phyloP scores from a whole-genome alignment of 2,329 filamentous ascomycete species.

The Gnomoniopsis sp. region DNA sequence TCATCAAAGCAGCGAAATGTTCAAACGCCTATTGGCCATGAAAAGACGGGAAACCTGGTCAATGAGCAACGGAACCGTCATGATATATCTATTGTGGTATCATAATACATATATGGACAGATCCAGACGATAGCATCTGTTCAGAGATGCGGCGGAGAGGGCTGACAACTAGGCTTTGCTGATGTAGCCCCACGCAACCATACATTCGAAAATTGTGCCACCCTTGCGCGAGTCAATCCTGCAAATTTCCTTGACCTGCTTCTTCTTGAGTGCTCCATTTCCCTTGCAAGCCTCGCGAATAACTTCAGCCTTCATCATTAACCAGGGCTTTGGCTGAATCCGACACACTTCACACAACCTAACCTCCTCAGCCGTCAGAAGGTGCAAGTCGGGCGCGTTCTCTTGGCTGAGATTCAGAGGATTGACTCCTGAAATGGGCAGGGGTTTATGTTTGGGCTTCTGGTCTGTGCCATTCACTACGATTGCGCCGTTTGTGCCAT shows the following conservation, averaged over 20 bases:
- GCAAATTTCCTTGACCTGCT: slow-evolving; percentile 84
- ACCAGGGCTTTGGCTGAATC: slow-evolving; percentile 88
- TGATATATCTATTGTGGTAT: neutral
- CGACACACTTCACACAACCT: slow-evolving; percentile 83
- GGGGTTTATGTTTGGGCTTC: slow-evolving; percentile 50
- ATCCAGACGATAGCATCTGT: no score
- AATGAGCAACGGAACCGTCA: no score
- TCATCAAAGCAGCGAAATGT: no score
- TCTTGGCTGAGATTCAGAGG: slow-evolving; percentile 70
- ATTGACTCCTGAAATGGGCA: slow-evolving; percentile 57
- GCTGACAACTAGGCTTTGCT: slow-evolving; percentile 63
- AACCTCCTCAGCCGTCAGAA: slow-evolving; percentile 78
- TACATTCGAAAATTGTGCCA: slow-evolving; percentile 87
- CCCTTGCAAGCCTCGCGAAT: slow-evolving; percentile 86
- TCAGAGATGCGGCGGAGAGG: no score
- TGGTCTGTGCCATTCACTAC: slow-evolving; percentile 38
- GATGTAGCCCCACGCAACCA: slow-evolving; percentile 90
- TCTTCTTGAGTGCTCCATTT: slow-evolving; percentile 88
- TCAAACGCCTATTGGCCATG: no score
- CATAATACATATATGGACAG: neutral
- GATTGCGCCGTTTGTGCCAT: slow-evolving; percentile 35
- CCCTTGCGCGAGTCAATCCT: slow-evolving; percentile 81
- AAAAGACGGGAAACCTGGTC: no score
- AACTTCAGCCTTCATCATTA: slow-evolving; percentile 92
- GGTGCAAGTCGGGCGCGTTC: slow-evolving; percentile 76